Evolutionary conservation across 2,329 filamentous ascomycete species (phyloP).

Genomic region (Aspergillus intermedius): DNA sequence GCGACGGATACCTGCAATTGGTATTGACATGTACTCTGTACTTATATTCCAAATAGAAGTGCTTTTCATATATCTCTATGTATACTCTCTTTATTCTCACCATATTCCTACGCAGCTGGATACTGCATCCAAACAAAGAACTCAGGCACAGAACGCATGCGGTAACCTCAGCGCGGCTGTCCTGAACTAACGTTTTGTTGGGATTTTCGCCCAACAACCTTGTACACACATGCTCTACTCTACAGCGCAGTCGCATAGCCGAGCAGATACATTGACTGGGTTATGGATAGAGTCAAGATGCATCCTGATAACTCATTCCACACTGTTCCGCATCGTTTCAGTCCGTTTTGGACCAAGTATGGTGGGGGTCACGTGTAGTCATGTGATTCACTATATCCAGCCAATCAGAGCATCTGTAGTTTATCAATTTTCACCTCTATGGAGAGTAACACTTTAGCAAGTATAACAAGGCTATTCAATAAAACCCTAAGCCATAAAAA

Average conservation of each 20-base stretch:
- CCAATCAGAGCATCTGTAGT: no score
- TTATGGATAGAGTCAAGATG: neutral
- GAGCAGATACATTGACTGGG: neutral
- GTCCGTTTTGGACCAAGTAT: no score
- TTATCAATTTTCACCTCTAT: no score
- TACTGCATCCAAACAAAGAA: neutral
- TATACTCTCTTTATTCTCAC: neutral
- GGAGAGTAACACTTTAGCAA: no score
- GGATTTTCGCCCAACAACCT: constrained; percentile 19
- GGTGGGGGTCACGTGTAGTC: no score
- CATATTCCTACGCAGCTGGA: neutral
- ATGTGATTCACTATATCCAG: no score
- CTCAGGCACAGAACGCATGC: neutral
- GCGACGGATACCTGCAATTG: neutral
- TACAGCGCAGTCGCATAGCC: neutral
- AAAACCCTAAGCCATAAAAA: no score
- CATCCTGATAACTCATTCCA: no score
- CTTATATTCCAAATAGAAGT: neutral
- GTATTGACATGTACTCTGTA: no score
- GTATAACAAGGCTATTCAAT: no score
- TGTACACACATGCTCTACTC: neutral
- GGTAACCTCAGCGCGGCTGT: constrained; percentile 13
- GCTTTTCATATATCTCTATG: neutral
- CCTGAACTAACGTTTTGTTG: constrained; percentile 19
- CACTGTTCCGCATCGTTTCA: no score